Conservation (phyloP, 225 moss, liverwort and hornwort species). For the Takakia lepidozioides region DNA sequence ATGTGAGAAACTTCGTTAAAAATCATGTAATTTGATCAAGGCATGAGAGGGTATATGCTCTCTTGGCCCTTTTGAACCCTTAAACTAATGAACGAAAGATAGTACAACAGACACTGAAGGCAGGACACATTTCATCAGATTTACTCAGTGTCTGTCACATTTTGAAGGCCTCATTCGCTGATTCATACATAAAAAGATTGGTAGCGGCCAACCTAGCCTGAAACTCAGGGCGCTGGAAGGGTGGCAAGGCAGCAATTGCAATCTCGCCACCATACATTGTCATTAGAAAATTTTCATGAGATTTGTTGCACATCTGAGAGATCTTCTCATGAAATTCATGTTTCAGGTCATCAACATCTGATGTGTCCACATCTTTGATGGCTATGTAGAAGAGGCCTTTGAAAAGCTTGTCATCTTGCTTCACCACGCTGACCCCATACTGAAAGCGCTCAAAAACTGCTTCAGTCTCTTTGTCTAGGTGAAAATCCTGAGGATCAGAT, state of each 20-base stretch:
- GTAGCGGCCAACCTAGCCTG: too few species aligned
- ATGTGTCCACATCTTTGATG: conserved; percentile 52
- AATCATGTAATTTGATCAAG: too few species aligned
- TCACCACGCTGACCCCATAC: conserved; percentile 28
- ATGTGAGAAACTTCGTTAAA: too few species aligned
- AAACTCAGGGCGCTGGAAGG: conserved; percentile 44
- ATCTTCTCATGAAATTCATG: conserved; percentile 49
- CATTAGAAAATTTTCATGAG: conserved; percentile 44
- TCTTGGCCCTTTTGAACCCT: too few species aligned
- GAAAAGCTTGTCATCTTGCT: conserved; percentile 34
- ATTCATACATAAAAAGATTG: too few species aligned
- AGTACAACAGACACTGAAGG: too few species aligned
- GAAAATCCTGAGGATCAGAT: conserved; percentile 51
- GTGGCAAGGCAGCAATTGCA: conserved; percentile 50
- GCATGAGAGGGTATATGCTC: too few species aligned
- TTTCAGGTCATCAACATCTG: conserved; percentile 55
- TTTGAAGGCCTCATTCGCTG: too few species aligned
- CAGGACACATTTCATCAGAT: too few species aligned
- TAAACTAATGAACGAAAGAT: too few species aligned
- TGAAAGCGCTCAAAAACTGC: conserved; percentile 34
- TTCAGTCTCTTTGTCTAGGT: conserved; percentile 41
- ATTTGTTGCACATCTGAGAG: conserved; percentile 28
- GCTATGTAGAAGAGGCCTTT: conserved; percentile 56
- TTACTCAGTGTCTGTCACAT: too few species aligned
- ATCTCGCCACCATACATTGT: conserved; percentile 55